Evolutionary conservation across 1,284 basidiomycete genomes (phyloP), one percentile per base, ranked within the genome.

Genomic region (Bjerkandera adusta): DNA sequence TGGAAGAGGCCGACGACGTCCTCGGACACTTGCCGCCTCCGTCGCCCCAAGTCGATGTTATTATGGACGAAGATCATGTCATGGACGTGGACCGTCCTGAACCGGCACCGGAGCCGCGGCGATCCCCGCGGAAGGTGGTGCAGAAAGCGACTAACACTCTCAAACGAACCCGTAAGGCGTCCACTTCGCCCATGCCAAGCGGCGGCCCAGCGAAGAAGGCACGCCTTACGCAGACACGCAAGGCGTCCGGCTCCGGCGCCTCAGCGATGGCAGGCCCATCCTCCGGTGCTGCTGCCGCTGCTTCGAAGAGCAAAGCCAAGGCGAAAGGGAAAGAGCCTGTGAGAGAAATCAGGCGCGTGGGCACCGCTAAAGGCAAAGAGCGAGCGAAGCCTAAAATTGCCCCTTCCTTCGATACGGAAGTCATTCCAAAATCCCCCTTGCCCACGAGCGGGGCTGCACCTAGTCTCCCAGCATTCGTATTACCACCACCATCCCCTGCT

Each of bases 401-500:
- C 27, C 74, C 81, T 26, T 68, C 82, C 0, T 84, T 76, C 50
- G 83, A 87, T 60, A 87, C 84, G 21, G 84, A 88, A 58, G 73
- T 84, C 13, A 70, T 26, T 4, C 39, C 54, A 62, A 60, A 52
- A 61, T 58, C 10, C 60, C 56, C 38, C 52, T 62, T 49, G 7
- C 45, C 59, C 0, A 46, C 45, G 34, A 27, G 35, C 29, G 8
- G 54, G 54, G 12, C 55, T 54, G 11, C 57, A 53, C 2, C 50
- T 54, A 8, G 36, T 53, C 26, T 83, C 1, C 80, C 75, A 3
- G 73, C 80, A 13, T 89, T 89, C 51, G 79, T 83, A 2, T 72
- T 89, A 1, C 85, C 85, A 12, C 85, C 84, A 1, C 85, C 81
- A 1, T 85, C 85, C 8, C 84, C 84, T 12, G 72, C 74, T 16